Evolutionary conservation across 768 basidiomycete species (phyloP).

Genomic region (Mycena indigotica): DNA sequence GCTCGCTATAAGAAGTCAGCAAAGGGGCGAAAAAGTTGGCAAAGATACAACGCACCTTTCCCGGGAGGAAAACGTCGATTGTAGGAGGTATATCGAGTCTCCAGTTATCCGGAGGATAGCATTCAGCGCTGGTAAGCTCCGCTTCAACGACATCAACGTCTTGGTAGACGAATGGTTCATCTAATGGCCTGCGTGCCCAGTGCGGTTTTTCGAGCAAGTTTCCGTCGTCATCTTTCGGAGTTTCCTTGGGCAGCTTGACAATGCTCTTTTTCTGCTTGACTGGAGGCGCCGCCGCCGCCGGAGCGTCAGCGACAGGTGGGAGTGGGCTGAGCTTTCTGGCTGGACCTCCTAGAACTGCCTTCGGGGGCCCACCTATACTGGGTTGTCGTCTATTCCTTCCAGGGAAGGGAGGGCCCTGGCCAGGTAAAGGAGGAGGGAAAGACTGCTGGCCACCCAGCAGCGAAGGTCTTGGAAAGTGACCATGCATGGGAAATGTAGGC

Average conservation of each 20-base stretch:
- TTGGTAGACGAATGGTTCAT: conserved; percentile 30
- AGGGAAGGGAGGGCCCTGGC: conserved; percentile 50
- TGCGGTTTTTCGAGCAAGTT: conserved; percentile 45
- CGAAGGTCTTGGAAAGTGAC: conserved; percentile 57
- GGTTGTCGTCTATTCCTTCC: conserved; percentile 68
- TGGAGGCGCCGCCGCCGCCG: conserved; percentile 30
- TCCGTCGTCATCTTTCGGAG: conserved; percentile 43
- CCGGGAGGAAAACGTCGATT: conserved; percentile 82
- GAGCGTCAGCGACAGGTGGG: conserved; percentile 35
- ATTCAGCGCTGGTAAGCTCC: conserved; percentile 48
- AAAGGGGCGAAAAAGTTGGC: conserved; percentile 3
- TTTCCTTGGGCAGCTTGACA: conserved; percentile 78
- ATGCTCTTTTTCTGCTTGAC: conserved; percentile 65
- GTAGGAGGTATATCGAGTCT: conserved; percentile 59
- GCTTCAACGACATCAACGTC: conserved; percentile 29
- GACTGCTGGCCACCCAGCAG: conserved; percentile 49
- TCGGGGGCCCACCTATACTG: conserved; percentile 86
- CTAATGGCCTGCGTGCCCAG: conserved; percentile 67
- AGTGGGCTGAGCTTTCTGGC: conserved; percentile 75
- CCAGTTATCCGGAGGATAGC: conserved; percentile 68
- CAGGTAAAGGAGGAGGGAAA: conserved; percentile 32
- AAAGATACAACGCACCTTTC: conserved; percentile 54
- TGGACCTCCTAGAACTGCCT: conserved; percentile 80
- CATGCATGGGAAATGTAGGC: conserved; percentile 60
- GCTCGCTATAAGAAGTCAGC: conserved; percentile 48